Base-by-base conservation (phyloP, 306 rosid species). In the Spatholobus suberectus region DNA sequence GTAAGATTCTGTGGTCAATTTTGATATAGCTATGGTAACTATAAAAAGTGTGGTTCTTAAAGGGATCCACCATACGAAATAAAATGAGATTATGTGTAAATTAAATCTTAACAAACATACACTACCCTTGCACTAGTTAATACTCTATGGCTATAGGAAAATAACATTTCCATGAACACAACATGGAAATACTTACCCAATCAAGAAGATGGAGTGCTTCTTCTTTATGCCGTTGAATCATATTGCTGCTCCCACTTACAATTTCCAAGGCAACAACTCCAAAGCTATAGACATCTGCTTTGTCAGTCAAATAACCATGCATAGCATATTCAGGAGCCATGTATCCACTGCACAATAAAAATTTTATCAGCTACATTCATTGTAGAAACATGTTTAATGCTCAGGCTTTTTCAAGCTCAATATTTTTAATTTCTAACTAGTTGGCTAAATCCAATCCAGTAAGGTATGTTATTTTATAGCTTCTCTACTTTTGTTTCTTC, bases 171-270 rank as follows among this genome's bases (percentile, higher is more conserved):
- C 55, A 15, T 47, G 55, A 14, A 47, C 55, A 47, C 55, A 17
- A 0, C 17, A 47, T 14, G 20, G 55, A 47, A 47, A 17, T 47
- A 47, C 21, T 47, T 17, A 47, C 55, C 55, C 6, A 47, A 47
- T 47, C 90, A 67, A 78, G 79, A 70, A 86, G 85, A 73, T 47
- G 70, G 49, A 84, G 71, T 24, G 35, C 67, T 34, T 79, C 87
- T 21, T 76, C 85, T 49, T 47, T 76, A 7, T 83, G 47, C 54
- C 73, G 81, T 58, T 76, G 9, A 76, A 3, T 87, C 9, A 88
- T 88, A 74, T 88, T 90, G 85, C 83, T 82, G 58, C 77, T 86
- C 17, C 93, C 93, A 40, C 91, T 85, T 7, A 88, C 37, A 11
- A 90, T 86, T 81, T 92, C 92, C 71, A 85, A 83, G 2, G 84